Evolutionary conservation across 306 rosid species (phyloP), one percentile per base, ranked within the genome.

Genomic region (Datisca glomerata): DNA sequence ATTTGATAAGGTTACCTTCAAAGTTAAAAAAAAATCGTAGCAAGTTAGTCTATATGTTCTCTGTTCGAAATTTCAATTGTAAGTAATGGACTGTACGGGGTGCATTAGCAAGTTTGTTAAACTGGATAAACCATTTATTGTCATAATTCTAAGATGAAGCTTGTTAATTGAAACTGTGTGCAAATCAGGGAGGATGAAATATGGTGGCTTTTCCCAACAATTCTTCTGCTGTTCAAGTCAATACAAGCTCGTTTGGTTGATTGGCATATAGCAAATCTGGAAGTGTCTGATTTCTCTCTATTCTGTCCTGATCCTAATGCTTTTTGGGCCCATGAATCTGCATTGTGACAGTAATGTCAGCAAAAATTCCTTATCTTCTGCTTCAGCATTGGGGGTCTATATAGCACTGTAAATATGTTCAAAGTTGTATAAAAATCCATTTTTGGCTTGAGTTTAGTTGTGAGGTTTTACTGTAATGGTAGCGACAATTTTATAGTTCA

Each of bases 211-310:
- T 65, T 89, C 50, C 97, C 97, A 12, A 64, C 71, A 33, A 64
- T 83, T 66, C 95, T 89, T 38, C 66, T 89, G 55, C 60, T 80
- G 44, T 65, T 77, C 67, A 89, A 89, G 80, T 51, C 64, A 8
- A 41, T 73, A 45, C 95, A 89, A 62, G 89, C 91, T 32, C 93
- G 87, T 33, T 65, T 83, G 37, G 83, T 83, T 23, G 82, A 74
- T 49, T 76, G 97, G 95, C 97, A 89, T 54, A 83, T 89, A 48
- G 97, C 97, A 21, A 80, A 89, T 61, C 43, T 76, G 53, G 97
- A 89, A 70, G 61, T 89, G 50, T 68, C 74, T 64, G 93, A 89
- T 66, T 68, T 69, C 35, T 83, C 95, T 42, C 66, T 89, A 12
- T 83, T 74, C 64, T 79, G 89, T 64, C 89, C 91, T 0, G 93